Evolutionary conservation across 306 rosid species (phyloP).

Genomic region (Urtica urens): DNA sequence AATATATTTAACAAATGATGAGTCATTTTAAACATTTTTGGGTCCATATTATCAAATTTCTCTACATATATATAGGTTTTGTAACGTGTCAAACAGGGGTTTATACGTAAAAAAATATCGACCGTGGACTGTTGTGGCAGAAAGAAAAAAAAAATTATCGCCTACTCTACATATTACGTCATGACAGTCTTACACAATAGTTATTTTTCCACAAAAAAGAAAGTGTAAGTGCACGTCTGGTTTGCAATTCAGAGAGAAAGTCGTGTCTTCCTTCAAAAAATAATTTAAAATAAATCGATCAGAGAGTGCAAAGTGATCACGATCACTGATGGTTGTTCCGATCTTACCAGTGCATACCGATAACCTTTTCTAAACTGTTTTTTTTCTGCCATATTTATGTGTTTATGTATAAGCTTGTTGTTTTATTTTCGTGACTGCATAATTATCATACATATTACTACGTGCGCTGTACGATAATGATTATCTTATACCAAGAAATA

Average conservation of each 20-base stretch:
- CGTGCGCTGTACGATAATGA: no score
- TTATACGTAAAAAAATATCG: slow-evolving; percentile 15
- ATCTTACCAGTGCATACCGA: slow-evolving; percentile 8
- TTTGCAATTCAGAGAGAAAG: neutral
- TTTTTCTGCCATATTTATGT: neutral
- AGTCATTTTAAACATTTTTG: no score
- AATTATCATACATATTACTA: no score
- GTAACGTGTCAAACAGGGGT: slow-evolving; percentile 18
- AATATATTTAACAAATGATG: no score
- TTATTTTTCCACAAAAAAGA: neutral
- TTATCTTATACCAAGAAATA: no score
- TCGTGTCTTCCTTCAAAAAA: neutral
- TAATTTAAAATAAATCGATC: neutral
- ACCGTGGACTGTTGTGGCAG: slow-evolving; percentile 13
- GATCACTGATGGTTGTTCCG: neutral
- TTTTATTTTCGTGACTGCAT: neutral
- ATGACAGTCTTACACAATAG: neutral
- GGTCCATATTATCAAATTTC: no score
- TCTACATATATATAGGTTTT: no score
- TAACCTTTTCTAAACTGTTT: neutral
- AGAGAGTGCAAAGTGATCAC: neutral
- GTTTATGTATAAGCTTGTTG: neutral
- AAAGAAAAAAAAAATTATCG: neutral
- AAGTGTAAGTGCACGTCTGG: neutral
- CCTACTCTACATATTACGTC: neutral